phyloP scores from a whole-genome alignment of 1,139 yeast genomes.

The Petasospora fabianii region DNA sequence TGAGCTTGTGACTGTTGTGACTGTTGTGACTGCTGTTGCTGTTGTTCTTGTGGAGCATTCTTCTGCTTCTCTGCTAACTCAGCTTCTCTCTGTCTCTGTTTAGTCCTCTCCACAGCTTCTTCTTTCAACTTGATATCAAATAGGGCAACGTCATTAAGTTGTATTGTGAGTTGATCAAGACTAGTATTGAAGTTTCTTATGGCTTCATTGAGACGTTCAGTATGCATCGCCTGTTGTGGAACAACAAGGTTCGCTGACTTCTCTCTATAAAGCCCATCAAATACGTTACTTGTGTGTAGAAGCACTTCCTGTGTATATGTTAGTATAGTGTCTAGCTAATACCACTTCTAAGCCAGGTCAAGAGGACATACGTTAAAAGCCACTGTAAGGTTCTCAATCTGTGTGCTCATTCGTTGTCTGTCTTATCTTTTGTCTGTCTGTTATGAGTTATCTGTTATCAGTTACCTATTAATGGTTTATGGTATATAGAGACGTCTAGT shows the following conservation, averaged over 20 bases:
- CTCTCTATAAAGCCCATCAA: slow-evolving; percentile 23
- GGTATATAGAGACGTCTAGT: no score
- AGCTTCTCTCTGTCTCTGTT: slow-evolving; percentile 7
- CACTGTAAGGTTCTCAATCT: slow-evolving; percentile 24
- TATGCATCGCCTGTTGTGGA: slow-evolving; percentile 29
- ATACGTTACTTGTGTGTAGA: slow-evolving; percentile 20
- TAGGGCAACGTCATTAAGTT: slow-evolving; percentile 23
- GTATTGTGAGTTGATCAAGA: slow-evolving; percentile 22
- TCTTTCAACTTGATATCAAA: slow-evolving; percentile 20
- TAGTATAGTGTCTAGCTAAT: neutral
- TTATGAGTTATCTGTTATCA: neutral
- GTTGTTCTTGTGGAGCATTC: slow-evolving; percentile 8
- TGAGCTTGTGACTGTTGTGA: no score
- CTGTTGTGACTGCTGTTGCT: slow-evolving; percentile 8
- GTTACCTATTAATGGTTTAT: neutral
- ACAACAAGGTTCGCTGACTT: slow-evolving; percentile 27
- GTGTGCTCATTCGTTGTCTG: slow-evolving; percentile 20
- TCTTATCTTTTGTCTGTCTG: neutral
- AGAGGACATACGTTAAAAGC: slow-evolving; percentile 28
- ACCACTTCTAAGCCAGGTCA: no score
- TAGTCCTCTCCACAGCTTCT: slow-evolving; percentile 14
- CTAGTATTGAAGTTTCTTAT: slow-evolving; percentile 30
- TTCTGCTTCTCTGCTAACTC: slow-evolving; percentile 17
- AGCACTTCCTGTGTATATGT: slow-evolving; percentile 21
- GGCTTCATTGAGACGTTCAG: slow-evolving; percentile 26